Conservation (phyloP, 148 eudicot species). For the Hydrangea macrophylla region DNA sequence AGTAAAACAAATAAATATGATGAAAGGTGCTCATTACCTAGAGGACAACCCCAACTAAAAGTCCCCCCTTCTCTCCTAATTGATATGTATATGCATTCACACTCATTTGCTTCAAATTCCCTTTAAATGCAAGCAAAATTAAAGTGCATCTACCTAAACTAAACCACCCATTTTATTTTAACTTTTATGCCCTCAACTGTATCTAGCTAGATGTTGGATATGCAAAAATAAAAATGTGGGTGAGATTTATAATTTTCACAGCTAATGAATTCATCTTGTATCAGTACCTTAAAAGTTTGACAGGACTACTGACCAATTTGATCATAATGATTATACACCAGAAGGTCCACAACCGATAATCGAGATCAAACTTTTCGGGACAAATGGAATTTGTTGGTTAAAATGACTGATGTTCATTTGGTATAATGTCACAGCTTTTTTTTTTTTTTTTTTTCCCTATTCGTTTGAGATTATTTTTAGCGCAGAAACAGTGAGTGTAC, state of each 20-base stretch:
- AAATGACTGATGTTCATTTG: no score
- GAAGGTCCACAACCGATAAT: no score
- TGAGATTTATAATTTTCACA: slow-evolving; percentile 11
- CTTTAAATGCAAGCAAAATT: slow-evolving; percentile 10
- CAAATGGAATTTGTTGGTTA: no score
- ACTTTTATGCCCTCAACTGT: neutral
- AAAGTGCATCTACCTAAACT: neutral
- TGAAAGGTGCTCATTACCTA: neutral
- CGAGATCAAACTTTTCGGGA: no score
- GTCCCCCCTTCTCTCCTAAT: slow-evolving; percentile 3
- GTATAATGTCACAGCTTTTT: no score
- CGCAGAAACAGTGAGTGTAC: no score
- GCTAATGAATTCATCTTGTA: no score
- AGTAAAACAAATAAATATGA: neutral
- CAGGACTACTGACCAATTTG: neutral
- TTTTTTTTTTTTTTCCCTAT: no score
- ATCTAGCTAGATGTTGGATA: neutral
- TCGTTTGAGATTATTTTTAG: no score
- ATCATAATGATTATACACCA: neutral
- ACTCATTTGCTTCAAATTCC: neutral
- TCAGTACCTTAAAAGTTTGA: neutral
- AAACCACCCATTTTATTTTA: neutral
- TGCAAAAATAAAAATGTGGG: slow-evolving; percentile 5
- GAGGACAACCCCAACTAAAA: neutral
- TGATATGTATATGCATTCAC: no score